A percentile compares a stretch with the other conserved stretches of the same genome.
These are phyloP conservation scores for Botrytis medusae DNA, from an alignment of 2,329 filamentous ascomycete genomes.

Conservation along the genomic window DNA sequence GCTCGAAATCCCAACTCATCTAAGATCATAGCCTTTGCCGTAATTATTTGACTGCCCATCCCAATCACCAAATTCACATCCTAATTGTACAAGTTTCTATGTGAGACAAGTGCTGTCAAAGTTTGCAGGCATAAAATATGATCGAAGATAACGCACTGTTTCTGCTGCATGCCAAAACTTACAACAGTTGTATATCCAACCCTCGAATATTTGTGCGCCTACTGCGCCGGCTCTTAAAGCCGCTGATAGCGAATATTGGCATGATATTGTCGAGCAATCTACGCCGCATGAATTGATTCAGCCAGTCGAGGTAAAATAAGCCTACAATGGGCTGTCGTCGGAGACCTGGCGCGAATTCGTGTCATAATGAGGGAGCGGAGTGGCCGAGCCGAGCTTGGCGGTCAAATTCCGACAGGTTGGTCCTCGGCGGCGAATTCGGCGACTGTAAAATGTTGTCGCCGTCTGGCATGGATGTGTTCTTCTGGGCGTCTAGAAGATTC, in stretches of 20 bases:
- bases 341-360: not conserved
- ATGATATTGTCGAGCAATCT: not conserved
- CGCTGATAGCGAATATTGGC: not conserved
- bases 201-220: not conserved
- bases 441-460: not conserved
- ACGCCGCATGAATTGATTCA: slow-evolving; percentile 1
- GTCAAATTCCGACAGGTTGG: not conserved
- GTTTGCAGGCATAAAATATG: not conserved
- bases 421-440: not conserved
- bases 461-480: not conserved
- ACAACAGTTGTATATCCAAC: not conserved
- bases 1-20: not conserved
- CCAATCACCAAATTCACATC: not conserved
- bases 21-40: not conserved
- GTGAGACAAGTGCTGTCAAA: not conserved
- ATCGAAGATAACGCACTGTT: not conserved
- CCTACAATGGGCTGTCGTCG: not conserved
- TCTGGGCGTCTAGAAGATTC: not conserved
- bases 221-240: not conserved
- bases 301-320: not conserved
- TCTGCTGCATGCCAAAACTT: not conserved
- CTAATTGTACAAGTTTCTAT: not conserved
- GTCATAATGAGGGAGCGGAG: not conserved
- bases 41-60: not conserved
- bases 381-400: not conserved